Evolutionary conservation across 2,329 filamentous ascomycete species (phyloP), one percentile per base, ranked within the genome.

Genomic region (Mycosphaerelloides madeirae): DNA sequence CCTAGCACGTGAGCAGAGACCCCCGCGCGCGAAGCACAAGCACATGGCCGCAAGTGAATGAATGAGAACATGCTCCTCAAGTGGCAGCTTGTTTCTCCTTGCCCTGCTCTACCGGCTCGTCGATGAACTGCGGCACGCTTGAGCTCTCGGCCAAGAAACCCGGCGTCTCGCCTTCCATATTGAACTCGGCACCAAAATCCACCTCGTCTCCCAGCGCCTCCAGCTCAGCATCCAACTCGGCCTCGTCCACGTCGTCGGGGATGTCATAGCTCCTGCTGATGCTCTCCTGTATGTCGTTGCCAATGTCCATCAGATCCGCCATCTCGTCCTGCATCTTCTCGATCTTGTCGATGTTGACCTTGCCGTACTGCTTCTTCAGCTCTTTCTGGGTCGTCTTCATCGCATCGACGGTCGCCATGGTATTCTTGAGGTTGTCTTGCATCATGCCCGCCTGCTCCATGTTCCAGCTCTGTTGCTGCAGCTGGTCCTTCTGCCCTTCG

Each of bases 371-470:
- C 67, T 87, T 86, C 64, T 83, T 83, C 53, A 98, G 78, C 61
- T 88, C 84, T 72, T 95, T 95, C 61, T 93, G 95, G 18, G 91
- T 96, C 1, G 85, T 89, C 78, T 96, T 94, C 80, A 98, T 91
- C 9, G 91, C 90, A 66, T 97, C 91, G 34, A 97, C 90, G 20
- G 93, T 96, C 14, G 89, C 94, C 90, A 96, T 96, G 52, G 93
- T 91, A 68, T 97, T 97, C 68, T 94, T 93, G 41, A 98, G 79
- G 64, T 97, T 97, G 71, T 97, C 91, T 72, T 95, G 89, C 91
- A 97, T 96, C 78, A 90, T 94, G 65, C 86, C 85, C 3, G 91
- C 90, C 70, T 96, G 90, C 72, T 97, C 90, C 90, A 98, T 96
- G 72, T 97, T 97, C 90, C 90, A 97, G 16, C 87, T 87, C 71